phyloP scores from a whole-genome alignment of 495 filamentous ascomycete genomes.

The Daldinia loculata region DNA sequence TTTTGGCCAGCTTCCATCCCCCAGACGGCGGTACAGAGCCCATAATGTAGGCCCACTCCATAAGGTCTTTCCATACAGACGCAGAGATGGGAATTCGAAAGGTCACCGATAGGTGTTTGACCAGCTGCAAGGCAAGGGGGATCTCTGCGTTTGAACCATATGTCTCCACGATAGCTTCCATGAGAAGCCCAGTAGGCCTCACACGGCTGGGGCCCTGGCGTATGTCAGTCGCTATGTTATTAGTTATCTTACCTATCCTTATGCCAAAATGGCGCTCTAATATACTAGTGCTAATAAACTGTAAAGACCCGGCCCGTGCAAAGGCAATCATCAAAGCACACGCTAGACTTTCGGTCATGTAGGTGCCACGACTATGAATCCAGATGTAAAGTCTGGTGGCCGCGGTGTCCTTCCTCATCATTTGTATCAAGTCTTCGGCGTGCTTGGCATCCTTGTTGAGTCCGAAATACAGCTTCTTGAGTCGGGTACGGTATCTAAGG shows the following conservation, averaged over 20 bases:
- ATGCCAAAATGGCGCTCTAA: constrained; percentile 40
- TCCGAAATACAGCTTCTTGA: constrained; percentile 31
- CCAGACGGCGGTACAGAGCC: constrained; percentile 32
- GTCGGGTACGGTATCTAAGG: constrained; percentile 23
- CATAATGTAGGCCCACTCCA: constrained; percentile 51
- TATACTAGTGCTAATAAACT: constrained; percentile 30
- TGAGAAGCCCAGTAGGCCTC: constrained; percentile 42
- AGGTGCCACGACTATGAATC: constrained; percentile 29
- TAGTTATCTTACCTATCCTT: neutral
- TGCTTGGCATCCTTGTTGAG: constrained; percentile 40
- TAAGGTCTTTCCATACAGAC: constrained; percentile 45
- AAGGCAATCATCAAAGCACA: constrained; percentile 46
- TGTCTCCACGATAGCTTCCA: constrained; percentile 48
- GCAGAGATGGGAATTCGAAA: constrained; percentile 45
- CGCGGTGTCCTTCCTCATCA: constrained; percentile 32
- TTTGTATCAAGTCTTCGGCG: constrained; percentile 44
- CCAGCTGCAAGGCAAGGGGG: constrained; percentile 39
- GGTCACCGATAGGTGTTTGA: constrained; percentile 41
- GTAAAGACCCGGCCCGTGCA: constrained; percentile 41
- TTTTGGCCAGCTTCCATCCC: constrained; percentile 41
- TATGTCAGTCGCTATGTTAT: neutral
- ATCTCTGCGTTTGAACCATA: constrained; percentile 51
- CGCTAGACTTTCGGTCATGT: constrained; percentile 47
- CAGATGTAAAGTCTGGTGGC: constrained; percentile 17
- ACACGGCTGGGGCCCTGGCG: constrained; percentile 5